Base-by-base conservation (phyloP, 176 grass and related monocot genomes). In the Rhynchospora pubera region DNA sequence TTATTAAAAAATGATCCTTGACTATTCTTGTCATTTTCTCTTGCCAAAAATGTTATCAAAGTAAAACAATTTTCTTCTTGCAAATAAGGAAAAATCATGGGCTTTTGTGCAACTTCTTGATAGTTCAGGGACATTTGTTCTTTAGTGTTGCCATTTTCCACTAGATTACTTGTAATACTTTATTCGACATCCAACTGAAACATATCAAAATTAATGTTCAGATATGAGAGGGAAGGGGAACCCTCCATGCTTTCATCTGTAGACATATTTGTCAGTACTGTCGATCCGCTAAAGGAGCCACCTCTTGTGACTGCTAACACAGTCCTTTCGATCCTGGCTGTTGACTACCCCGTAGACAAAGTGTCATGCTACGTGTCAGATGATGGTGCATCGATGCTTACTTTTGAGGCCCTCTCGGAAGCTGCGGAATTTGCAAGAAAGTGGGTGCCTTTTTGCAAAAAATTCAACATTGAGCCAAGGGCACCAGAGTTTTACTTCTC, bases 401-500 rank as follows among this genome's bases (percentile, higher is more conserved):
- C 97, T 4, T 99, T 99, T 66, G 97, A 99, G 80, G 24, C 91
- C 62, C 86, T 99, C 71, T 95, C 96, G 16, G 96, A 93, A 83
- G 91, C 97, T 5, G 93, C 97, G 10, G 97, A 99, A 79, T 99
- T 99, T 58, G 97, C 97, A 15, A 80, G 97, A 51, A 96, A 96
- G 74, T 99, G 97, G 97, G 97, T 99, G 84, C 97, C 97, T 0
- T 99, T 99, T 85, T 96, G 97, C 84, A 99, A 99, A 86, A 99
- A 96, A 84, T 99, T 93, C 87, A 23, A 2, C 77, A 99, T 99
- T 85, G 97, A 99, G 70, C 97, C 97, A 0, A 91, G 97, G n/a
- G 97, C 97, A 0, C 97, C 97, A 0, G 97, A 99, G 79, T 90
- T 88, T 84, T 99, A 99, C 86, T 99, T 99, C 91, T 93, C 91